Percentiles rank a stretch among this genome's conserved stretches.
Evolutionary conservation across 371 early-diverging fungal species (phyloP).

Genomic region (Gilbertella persicaria): DNA sequence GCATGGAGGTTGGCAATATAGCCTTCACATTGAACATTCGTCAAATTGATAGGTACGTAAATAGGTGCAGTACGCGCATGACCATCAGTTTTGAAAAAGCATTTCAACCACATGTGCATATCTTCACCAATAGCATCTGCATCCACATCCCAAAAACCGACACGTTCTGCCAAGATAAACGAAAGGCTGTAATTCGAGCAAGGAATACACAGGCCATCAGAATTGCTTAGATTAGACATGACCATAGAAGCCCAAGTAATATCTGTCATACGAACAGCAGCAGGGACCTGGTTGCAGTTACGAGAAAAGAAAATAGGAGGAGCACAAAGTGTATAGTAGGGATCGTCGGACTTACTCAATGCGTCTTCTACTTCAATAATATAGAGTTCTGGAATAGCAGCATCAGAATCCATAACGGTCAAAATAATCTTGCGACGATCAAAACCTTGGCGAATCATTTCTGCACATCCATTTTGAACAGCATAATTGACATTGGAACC

Average conservation of each 20-base stretch:
- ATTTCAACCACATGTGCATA: slow-evolving; percentile 86
- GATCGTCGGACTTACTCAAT: slow-evolving; percentile 38
- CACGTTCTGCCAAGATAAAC: slow-evolving; percentile 68
- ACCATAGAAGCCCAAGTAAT: slow-evolving; percentile 80
- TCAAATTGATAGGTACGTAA: slow-evolving; percentile 73
- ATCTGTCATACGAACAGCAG: slow-evolving; percentile 76
- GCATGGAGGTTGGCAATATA: slow-evolving; percentile 58
- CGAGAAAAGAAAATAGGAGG: slow-evolving; percentile 80
- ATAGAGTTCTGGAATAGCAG: slow-evolving; percentile 53
- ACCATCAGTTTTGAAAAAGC: slow-evolving; percentile 75
- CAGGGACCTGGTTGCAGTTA: slow-evolving; percentile 72
- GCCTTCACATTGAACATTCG: slow-evolving; percentile 72
- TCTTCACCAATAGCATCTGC: slow-evolving; percentile 84
- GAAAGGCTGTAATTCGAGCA: slow-evolving; percentile 77
- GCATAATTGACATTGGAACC: slow-evolving; percentile 77
- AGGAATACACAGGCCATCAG: slow-evolving; percentile 70
- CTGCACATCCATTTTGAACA: slow-evolving; percentile 43
- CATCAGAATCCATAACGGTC: slow-evolving; percentile 58
- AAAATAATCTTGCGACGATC: slow-evolving; percentile 59
- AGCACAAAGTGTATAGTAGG: slow-evolving; percentile 58
- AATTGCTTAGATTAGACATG: slow-evolving; percentile 74
- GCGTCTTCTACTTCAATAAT: slow-evolving; percentile 45
- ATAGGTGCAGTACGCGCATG: slow-evolving; percentile 67
- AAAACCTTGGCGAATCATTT: slow-evolving; percentile 36
- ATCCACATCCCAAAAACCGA: slow-evolving; percentile 80